Base-by-base conservation (phyloP, 495 filamentous ascomycete genomes). In the Chaetomium fimeti region DNA sequence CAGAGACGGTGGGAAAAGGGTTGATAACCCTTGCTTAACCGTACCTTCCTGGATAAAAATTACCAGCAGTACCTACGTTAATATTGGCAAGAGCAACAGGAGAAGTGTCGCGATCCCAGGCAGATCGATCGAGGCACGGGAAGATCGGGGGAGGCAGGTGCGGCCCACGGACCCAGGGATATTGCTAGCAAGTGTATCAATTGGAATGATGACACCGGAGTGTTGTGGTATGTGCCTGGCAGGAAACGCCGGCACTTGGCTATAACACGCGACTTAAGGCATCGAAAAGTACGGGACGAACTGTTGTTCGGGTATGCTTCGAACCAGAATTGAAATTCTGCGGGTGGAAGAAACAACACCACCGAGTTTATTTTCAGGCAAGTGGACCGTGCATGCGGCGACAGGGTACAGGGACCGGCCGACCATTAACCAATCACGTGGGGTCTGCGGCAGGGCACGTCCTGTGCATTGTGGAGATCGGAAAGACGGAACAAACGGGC, bases 191-290 rank as follows among this genome's bases (percentile, higher is more conserved):
- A 13, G 12, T 36, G 48, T 29, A 43, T 51, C 29, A 45, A 61
- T 53, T 28, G 49, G 48, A 48, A 40, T 32, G 29, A 48, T 45
- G 25, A 29, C 40, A 29, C 28, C 7, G 25, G 3, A 28, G 38
- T 24, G 60, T 40, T 24, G 60, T 40, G 6, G 48, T 32, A 38
- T 53, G 61, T 63, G 40, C 64, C 69, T 64, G 64, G 53, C 64
- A 57, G 63, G 55, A 62, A 25, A 67, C 60, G 62, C 62, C 71
- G 71, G 72, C 72, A 73, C 51, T 73, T 75, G 67, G 60, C 52
- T 72, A 75, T 75, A 73, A 42, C 65, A 63, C 24, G 45, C 27
- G 60, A 64, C 45, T 53, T 73, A 73, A 71, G 69, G 56, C 52
- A 48, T 27, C 28, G 48, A 64, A 61, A 45, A 62, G 67, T 53